These are phyloP conservation scores for Vitis hybrid DNA, from an alignment of 177 flowering plant species.

Conservation along the genomic window DNA sequence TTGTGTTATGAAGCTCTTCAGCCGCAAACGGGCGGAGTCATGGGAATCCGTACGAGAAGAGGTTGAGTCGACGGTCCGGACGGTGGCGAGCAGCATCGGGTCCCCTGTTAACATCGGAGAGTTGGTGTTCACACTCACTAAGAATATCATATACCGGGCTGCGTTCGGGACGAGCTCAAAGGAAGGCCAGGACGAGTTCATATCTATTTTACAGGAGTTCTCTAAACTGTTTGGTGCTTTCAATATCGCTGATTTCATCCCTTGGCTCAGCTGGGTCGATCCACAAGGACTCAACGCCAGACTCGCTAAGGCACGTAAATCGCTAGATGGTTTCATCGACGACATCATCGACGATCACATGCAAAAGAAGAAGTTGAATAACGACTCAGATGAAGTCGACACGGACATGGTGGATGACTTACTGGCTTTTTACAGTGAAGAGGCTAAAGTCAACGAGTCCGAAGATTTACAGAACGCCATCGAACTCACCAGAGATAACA, in stretches of 20 bases:
- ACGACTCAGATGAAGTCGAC: constrained; percentile 2
- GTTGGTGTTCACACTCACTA: constrained; percentile 46
- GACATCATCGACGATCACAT: constrained; percentile 63
- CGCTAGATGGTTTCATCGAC: constrained; percentile 63
- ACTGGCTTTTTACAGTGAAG: constrained; percentile 44
- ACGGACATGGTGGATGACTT: constrained; percentile 61
- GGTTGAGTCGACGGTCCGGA: constrained; percentile 35
- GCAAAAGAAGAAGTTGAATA: constrained; percentile 23
- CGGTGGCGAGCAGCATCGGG: constrained; percentile 22
- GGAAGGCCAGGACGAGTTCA: constrained; percentile 54
- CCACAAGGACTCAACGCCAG: constrained; percentile 47
- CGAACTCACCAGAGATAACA: constrained; percentile 44
- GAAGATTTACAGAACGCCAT: constrained; percentile 34
- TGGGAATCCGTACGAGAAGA: constrained; percentile 66
- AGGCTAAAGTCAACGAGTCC: constrained; percentile 18
- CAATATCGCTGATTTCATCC: constrained; percentile 61
- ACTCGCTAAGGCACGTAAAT: constrained; percentile 40
- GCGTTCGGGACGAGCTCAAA: constrained; percentile 53
- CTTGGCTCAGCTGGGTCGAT: constrained; percentile 45
- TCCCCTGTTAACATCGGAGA: constrained; percentile 49
- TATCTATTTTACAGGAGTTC: constrained; percentile 67
- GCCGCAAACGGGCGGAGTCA: constrained; percentile 63
- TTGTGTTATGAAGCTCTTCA: constrained; percentile 66
- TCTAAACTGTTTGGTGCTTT: constrained; percentile 71
- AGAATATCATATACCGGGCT: constrained; percentile 48